Percentiles rank a stretch among this genome's conserved stretches.
These are phyloP conservation scores for Cyberlindnera subsufficiens DNA, from an alignment of 805 yeast genomes.

Conservation along the genomic window DNA sequence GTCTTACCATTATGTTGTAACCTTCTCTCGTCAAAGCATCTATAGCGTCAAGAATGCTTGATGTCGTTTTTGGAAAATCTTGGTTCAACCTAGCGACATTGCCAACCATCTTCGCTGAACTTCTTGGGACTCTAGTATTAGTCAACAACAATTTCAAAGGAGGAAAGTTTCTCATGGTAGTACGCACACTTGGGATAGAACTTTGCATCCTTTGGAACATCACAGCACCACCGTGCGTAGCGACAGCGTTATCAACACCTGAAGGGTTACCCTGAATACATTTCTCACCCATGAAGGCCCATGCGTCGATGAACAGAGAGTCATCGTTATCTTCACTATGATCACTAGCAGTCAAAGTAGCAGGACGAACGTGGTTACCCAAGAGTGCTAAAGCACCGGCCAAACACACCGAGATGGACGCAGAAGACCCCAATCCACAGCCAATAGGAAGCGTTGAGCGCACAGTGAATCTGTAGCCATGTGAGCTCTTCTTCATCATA, in stretches of 20 bases:
- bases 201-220: constrained; percentile 61
- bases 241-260: constrained; percentile 95
- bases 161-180: constrained; percentile 69
- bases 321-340: constrained; percentile 33
- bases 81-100: constrained; percentile 55
- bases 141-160: constrained; percentile 68
- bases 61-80: constrained; percentile 48
- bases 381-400: constrained; percentile 65
- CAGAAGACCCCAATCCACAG: constrained; percentile 95
- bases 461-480: constrained; percentile 55
- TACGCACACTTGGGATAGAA: constrained; percentile 56
- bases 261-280: constrained; percentile 96
- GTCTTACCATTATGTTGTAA: constrained; percentile 51
- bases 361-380: constrained; percentile 46
- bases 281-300: constrained; percentile 92
- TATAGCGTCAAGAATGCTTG: constrained; percentile 68
- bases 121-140: constrained; percentile 81
- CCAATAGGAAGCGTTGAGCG: constrained; percentile 90
- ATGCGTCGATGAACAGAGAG: constrained; percentile 62
- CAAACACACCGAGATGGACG: constrained; percentile 80
- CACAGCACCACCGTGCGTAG: constrained; percentile 95
- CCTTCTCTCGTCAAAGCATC: constrained; percentile 71
- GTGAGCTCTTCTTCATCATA: constrained; percentile 41
- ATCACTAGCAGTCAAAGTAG: constrained; percentile 31
- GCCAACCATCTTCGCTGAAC: constrained; percentile 79